These are phyloP conservation scores for Papilionanthe hybrid DNA, from an alignment of 116 monocot species.

Conservation along the genomic window DNA sequence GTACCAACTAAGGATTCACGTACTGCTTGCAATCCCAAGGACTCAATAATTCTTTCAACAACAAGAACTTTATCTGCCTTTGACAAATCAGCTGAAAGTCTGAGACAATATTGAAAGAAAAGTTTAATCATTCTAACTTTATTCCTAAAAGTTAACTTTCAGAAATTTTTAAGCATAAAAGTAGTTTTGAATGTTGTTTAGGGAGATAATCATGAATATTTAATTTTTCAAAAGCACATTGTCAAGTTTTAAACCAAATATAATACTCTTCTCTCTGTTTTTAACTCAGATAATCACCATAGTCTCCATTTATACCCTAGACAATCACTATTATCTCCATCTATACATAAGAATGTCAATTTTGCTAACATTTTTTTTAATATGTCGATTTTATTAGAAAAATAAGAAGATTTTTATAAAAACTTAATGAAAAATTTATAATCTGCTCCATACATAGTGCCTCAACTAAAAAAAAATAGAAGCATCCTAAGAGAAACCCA, in stretches of 20 bases:
- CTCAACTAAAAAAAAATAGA: background rate
- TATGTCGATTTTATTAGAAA: too few relatives aligned
- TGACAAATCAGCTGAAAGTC: slow-evolving; percentile 75
- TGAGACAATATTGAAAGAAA: slow-evolving; percentile 23
- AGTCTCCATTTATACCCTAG: too few relatives aligned
- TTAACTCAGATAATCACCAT: too few relatives aligned
- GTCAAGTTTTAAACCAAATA: too few relatives aligned
- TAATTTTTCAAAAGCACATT: too few relatives aligned
- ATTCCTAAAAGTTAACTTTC: background rate
- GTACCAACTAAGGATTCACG: slow-evolving; percentile 98
- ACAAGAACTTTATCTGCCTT: slow-evolving; percentile 97
- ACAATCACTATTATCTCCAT: too few relatives aligned
- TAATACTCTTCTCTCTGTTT: too few relatives aligned
- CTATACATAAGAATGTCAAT: too few relatives aligned
- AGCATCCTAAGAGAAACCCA: background rate
- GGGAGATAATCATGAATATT: background rate
- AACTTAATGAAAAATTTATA: too few relatives aligned
- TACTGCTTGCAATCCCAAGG: slow-evolving; percentile 72
- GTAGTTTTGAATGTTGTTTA: background rate
- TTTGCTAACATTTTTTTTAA: too few relatives aligned
- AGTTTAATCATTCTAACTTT: background rate
- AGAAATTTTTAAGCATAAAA: background rate
- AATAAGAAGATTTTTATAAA: too few relatives aligned
- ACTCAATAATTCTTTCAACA: slow-evolving; percentile 97
- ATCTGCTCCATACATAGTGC: too few relatives aligned